phyloP scores from a whole-genome alignment of 139 green algal genomes.

The Nannochloris sp. region DNA sequence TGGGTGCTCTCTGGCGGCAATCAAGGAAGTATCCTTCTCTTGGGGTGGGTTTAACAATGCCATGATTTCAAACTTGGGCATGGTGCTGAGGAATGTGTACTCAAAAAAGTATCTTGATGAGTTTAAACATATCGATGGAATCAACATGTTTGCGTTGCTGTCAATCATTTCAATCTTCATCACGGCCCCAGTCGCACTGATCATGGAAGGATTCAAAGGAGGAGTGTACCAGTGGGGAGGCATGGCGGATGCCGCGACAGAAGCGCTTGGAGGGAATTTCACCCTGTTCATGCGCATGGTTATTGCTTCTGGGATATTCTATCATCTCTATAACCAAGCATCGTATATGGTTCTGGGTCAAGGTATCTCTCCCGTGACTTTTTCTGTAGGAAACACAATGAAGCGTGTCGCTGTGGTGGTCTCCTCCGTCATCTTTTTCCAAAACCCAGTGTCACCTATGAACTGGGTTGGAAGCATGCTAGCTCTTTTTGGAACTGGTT shows the following conservation, averaged over 20 bases:
- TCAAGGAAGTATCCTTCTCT: constrained; percentile 79
- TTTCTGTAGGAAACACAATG: constrained; percentile 83
- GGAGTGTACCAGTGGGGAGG: constrained; percentile 19
- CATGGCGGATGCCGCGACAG: constrained; percentile 31
- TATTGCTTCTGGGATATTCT: constrained; percentile 63
- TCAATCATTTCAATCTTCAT: constrained; percentile 71
- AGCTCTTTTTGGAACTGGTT: constrained; percentile 75
- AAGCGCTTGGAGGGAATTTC: constrained; percentile 32
- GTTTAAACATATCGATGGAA: constrained; percentile 84
- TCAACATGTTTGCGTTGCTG: constrained; percentile 88
- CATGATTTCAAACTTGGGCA: constrained; percentile 84
- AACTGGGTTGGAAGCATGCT: constrained; percentile 75
- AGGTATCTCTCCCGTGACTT: constrained; percentile 76
- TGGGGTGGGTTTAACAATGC: constrained; percentile 82
- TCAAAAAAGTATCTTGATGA: constrained; percentile 82
- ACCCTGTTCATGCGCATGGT: constrained; percentile 48
- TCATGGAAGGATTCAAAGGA: constrained; percentile 48
- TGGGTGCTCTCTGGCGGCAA: constrained; percentile 72
- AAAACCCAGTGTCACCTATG: constrained; percentile 39
- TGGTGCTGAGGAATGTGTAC: constrained; percentile 87
- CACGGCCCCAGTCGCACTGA: constrained; percentile 54
- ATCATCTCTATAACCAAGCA: constrained; percentile 84
- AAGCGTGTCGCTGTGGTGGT: constrained; percentile 88
- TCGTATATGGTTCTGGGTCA: constrained; percentile 84
- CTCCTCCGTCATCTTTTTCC: constrained; percentile 53